These are phyloP conservation scores for Grosmannia penicillata DNA, from an alignment of 2,329 filamentous ascomycete species.

Conservation along the genomic window DNA sequence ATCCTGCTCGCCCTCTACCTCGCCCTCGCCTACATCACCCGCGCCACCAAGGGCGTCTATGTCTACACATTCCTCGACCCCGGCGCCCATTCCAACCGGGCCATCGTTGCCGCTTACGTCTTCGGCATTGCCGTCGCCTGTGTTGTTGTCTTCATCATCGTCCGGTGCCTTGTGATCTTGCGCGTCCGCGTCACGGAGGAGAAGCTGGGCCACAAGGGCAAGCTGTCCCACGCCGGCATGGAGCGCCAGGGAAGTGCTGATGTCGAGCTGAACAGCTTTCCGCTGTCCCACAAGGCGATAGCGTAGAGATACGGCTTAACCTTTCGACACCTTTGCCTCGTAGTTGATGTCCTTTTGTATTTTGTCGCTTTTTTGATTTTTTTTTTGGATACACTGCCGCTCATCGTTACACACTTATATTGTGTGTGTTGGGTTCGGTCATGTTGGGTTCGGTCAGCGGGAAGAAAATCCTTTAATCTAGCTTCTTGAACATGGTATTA, in stretches of 20 bases:
- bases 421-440: no score
- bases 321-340: no score
- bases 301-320: no score
- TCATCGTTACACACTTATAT: no score
- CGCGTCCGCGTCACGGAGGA: conserved; percentile 33
- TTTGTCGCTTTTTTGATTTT: no score
- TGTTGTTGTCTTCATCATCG: conserved; percentile 36
- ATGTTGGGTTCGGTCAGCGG: no score
- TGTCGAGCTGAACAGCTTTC: neutral
- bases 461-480: no score
- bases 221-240: neutral
- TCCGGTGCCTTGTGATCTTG: conserved; percentile 33
- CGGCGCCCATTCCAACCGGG: conserved; percentile 24
- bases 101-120: conserved; percentile 48
- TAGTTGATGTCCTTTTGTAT: no score
- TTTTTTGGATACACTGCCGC: no score
- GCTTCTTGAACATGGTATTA: no score
- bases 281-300: neutral
- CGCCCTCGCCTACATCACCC: conserved; percentile 57
- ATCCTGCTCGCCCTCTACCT: conserved; percentile 61
- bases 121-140: conserved; percentile 41
- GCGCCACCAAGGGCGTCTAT: conserved; percentile 56
- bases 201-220: conserved; percentile 9
- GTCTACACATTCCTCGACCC: conserved; percentile 71
- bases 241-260: neutral